phyloP scores from a whole-genome alignment of 1,139 yeast species.

The Pneumocystis canis region DNA sequence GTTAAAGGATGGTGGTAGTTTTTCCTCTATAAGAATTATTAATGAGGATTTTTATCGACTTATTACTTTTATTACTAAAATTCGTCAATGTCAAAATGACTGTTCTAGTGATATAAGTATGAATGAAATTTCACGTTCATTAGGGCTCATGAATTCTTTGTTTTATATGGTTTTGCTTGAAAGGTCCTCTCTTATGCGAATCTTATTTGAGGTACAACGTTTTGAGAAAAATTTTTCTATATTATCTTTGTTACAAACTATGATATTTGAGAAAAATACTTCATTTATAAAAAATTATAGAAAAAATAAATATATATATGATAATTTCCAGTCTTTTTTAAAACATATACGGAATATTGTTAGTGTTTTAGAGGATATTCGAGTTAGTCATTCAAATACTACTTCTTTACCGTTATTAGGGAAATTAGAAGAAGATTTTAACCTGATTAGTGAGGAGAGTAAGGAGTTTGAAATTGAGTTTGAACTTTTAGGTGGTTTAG shows the following conservation, averaged over 20 bases:
- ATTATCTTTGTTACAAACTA: constrained; percentile 45
- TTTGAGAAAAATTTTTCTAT: not conserved
- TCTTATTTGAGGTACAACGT: constrained; percentile 1
- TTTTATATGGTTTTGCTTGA: constrained; percentile 28
- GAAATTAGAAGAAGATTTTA: not conserved
- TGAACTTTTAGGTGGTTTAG: not conserved
- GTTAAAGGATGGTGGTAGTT: constrained; percentile 24
- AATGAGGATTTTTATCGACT: constrained; percentile 55
- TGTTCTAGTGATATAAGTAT: constrained; percentile 64
- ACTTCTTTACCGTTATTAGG: not conserved
- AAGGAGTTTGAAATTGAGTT: not conserved
- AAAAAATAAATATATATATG: constrained; percentile 21
- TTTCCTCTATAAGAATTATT: constrained; percentile 13
- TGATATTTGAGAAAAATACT: constrained; percentile 31
- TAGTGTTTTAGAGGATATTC: not conserved
- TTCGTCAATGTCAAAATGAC: constrained; percentile 46
- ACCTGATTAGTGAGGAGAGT: not conserved
- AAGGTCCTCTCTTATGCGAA: constrained; percentile 28
- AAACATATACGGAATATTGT: not conserved
- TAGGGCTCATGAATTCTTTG: constrained; percentile 67
- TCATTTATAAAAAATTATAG: constrained; percentile 23
- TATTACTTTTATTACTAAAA: constrained; percentile 65
- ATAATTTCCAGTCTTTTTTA: not conserved
- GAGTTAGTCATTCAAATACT: not conserved
- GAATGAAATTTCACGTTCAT: constrained; percentile 58